phyloP scores from a whole-genome alignment of 148 eudicot genomes.

The Talinum fruticosum region DNA sequence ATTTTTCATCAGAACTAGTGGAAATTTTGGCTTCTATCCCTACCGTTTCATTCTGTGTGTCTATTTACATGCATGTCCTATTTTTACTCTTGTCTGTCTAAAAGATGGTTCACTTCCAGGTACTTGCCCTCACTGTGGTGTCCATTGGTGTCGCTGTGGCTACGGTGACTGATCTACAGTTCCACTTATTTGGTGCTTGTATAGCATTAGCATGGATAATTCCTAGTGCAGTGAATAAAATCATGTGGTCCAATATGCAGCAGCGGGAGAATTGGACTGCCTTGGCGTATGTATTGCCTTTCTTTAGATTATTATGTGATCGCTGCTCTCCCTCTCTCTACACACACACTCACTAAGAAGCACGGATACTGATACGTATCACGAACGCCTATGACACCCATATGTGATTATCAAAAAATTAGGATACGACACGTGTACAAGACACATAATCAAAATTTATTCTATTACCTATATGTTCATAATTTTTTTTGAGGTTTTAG shows the following conservation, averaged over 20 bases:
- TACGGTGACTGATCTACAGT: slow-evolving; percentile 85
- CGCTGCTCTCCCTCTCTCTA: too few relatives aligned
- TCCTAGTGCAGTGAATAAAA: slow-evolving; percentile 92
- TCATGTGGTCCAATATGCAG: slow-evolving; percentile 93
- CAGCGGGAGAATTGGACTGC: slow-evolving; percentile 93
- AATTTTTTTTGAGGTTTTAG: too few relatives aligned
- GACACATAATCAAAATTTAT: too few relatives aligned
- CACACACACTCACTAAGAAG: too few relatives aligned
- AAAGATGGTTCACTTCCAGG: slow-evolving; percentile 41
- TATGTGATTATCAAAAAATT: too few relatives aligned
- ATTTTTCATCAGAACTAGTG: background rate
- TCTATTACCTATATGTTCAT: too few relatives aligned
- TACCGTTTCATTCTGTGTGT: background rate
- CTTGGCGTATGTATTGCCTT: slow-evolving; percentile 59
- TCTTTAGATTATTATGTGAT: background rate
- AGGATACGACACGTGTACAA: too few relatives aligned
- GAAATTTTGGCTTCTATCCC: background rate
- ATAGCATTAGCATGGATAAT: slow-evolving; percentile 91
- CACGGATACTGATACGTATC: too few relatives aligned
- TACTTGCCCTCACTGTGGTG: slow-evolving; percentile 62
- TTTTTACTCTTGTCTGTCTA: slow-evolving; percentile 9
- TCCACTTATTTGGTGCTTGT: slow-evolving; percentile 94
- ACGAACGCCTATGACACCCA: too few relatives aligned
- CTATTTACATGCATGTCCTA: background rate
- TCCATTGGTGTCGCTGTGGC: slow-evolving; percentile 91